A percentile compares a stretch with the other conserved stretches of the same genome.
Evolutionary conservation across 495 filamentous ascomycete genomes (phyloP).

Genomic region (Margaritispora aquatica): DNA sequence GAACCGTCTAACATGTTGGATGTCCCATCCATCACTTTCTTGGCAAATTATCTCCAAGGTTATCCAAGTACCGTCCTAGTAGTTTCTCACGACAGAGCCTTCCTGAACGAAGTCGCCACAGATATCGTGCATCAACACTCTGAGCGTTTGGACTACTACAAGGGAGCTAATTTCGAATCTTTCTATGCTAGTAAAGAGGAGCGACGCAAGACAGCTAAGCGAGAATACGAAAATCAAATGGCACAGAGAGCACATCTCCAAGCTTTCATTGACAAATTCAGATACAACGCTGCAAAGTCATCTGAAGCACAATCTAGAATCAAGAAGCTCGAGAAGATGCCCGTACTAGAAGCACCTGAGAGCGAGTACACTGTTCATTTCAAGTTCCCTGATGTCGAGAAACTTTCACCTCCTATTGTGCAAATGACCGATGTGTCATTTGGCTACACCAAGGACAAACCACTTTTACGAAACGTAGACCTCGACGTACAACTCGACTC

Average conservation of each 20-base stretch:
- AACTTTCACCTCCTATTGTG: slow-evolving; percentile 93
- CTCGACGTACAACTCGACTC: slow-evolving; percentile 97
- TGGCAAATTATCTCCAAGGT: slow-evolving; percentile 88
- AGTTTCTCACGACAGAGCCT: slow-evolving; percentile 97
- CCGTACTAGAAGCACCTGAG: slow-evolving; percentile 83
- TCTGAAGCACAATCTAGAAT: slow-evolving; percentile 97
- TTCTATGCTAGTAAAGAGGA: slow-evolving; percentile 99
- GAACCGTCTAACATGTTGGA: slow-evolving; percentile 99
- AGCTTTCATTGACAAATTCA: slow-evolving; percentile 99
- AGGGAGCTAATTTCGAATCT: slow-evolving; percentile 93
- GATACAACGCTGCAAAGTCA: slow-evolving; percentile 98
- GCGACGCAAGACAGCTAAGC: slow-evolving; percentile 89
- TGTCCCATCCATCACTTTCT: slow-evolving; percentile 98
- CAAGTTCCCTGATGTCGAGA: slow-evolving; percentile 96
- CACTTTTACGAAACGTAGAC: slow-evolving; percentile 79
- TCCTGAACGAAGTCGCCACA: slow-evolving; percentile 98
- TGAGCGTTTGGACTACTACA: slow-evolving; percentile 96
- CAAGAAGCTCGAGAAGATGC: slow-evolving; percentile 98
- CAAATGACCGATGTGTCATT: slow-evolving; percentile 94
- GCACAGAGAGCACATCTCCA: slow-evolving; percentile 79
- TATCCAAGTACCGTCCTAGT: slow-evolving; percentile 96
- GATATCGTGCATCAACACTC: slow-evolving; percentile 99
- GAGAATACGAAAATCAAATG: slow-evolving; percentile 99
- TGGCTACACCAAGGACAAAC: slow-evolving; percentile 76
- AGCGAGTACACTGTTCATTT: slow-evolving; percentile 95